These are phyloP conservation scores for Xerocomus nothofagi DNA, from an alignment of 1,284 basidiomycete genomes.

Conservation along the genomic window DNA sequence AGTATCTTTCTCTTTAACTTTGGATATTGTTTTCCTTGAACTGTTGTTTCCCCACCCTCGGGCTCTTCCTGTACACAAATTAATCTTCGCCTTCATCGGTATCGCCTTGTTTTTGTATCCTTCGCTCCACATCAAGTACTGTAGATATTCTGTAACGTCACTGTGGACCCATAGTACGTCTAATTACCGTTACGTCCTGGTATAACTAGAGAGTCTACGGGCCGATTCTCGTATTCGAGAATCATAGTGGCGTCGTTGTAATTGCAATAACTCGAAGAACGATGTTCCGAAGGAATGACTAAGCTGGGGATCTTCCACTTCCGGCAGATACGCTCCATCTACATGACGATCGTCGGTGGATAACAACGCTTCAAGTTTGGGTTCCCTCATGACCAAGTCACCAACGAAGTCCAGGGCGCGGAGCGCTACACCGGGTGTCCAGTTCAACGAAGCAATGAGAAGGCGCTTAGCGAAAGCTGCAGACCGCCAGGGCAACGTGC, in stretches of 20 bases:
- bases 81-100: constrained; percentile 25
- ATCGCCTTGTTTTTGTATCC: constrained; percentile 25
- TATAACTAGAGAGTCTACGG: constrained; percentile 46
- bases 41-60: constrained; percentile 17
- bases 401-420: constrained; percentile 74
- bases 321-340: constrained; percentile 80
- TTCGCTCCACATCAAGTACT: constrained; percentile 26
- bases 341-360: constrained; percentile 82
- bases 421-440: constrained; percentile 67
- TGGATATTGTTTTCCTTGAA: constrained; percentile 37
- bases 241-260: constrained; percentile 63
- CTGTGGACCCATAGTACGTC: constrained; percentile 29
- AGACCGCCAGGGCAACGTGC: constrained; percentile 72
- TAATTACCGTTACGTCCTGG: constrained; percentile 34
- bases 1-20: constrained; percentile 17
- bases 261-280: constrained; percentile 67
- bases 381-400: constrained; percentile 72
- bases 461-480: constrained; percentile 94
- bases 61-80: constrained; percentile 15
- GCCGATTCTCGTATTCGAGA: constrained; percentile 58
- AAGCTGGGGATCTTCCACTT: constrained; percentile 85
- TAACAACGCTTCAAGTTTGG: constrained; percentile 80
- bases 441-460: constrained; percentile 74
- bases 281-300: constrained; percentile 70
- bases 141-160: constrained; percentile 37